Evolutionary conservation across 2,329 filamentous ascomycete species (phyloP).

Genomic region (Apiospora koreana): DNA sequence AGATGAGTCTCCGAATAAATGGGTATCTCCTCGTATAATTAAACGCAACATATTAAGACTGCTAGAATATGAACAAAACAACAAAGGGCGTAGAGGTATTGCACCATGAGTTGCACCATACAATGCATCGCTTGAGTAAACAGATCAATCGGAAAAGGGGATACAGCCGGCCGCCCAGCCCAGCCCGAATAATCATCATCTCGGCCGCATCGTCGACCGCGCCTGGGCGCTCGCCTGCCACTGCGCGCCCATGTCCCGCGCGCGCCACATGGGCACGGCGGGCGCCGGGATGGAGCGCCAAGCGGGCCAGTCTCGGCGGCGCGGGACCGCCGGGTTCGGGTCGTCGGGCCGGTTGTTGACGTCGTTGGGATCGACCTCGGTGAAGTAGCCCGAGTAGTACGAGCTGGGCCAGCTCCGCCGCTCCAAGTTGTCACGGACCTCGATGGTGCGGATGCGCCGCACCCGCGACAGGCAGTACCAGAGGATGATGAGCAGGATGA

Average conservation of each 20-base stretch:
- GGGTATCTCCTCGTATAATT: slow-evolving; percentile 2
- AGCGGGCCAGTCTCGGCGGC: slow-evolving; percentile 18
- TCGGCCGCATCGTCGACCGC: background rate
- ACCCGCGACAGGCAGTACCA: slow-evolving; percentile 23
- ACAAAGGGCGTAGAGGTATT: too few relatives aligned
- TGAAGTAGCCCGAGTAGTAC: background rate
- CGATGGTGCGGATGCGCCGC: slow-evolving; percentile 18
- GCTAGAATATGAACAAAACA: background rate
- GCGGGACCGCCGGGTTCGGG: background rate
- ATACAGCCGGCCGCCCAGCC: too few relatives aligned
- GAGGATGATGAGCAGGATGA: slow-evolving; percentile 24
- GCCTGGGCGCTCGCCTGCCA: slow-evolving; percentile 17
- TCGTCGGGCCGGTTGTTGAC: background rate
- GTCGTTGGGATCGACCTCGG: background rate
- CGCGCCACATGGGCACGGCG: slow-evolving; percentile 20
- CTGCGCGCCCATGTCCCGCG: background rate
- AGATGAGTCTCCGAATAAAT: background rate
- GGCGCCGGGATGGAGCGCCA: slow-evolving; percentile 30
- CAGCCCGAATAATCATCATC: background rate
- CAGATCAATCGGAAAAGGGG: background rate
- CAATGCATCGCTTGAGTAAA: background rate
- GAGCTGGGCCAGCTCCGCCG: slow-evolving; percentile 14
- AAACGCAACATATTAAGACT: background rate
- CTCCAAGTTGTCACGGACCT: slow-evolving; percentile 13
- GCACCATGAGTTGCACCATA: background rate